Conservation (phyloP, 371 early-diverging fungal genomes). For the Mortierella sp. region DNA sequence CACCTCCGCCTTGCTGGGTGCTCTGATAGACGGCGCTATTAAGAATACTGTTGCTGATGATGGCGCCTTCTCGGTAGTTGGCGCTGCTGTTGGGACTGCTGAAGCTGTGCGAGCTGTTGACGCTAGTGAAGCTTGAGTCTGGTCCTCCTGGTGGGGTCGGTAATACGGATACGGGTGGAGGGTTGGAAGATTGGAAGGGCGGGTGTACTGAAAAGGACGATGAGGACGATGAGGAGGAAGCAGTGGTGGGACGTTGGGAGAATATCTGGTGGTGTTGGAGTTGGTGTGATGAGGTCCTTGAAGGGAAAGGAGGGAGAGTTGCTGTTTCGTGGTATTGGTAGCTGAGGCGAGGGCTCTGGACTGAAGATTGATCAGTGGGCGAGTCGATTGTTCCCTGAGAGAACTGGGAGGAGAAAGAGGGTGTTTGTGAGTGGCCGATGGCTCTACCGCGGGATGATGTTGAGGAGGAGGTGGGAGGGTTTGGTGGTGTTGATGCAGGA, state of each 20-base stretch:
- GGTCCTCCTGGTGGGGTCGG: slow-evolving; percentile 15
- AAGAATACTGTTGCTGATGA: slow-evolving; percentile 54
- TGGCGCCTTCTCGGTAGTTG: slow-evolving; percentile 31
- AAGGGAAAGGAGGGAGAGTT: slow-evolving; percentile 18
- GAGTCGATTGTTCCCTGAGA: neutral
- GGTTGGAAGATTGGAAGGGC: neutral
- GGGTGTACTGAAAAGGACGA: slow-evolving; percentile 5
- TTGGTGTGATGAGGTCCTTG: slow-evolving; percentile 17
- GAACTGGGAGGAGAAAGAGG: neutral
- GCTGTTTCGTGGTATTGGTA: neutral
- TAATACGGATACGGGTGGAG: slow-evolving; percentile 7
- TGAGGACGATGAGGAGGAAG: neutral
- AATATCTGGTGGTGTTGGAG: slow-evolving; percentile 7
- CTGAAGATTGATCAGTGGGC: neutral
- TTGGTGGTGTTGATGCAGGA: neutral
- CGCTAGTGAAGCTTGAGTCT: slow-evolving; percentile 42
- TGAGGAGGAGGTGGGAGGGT: neutral
- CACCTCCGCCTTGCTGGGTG: slow-evolving; percentile 11
- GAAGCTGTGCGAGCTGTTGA: slow-evolving; percentile 38
- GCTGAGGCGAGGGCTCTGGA: slow-evolving; percentile 1
- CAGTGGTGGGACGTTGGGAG: neutral
- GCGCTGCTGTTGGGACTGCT: slow-evolving; percentile 30
- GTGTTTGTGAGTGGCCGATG: neutral
- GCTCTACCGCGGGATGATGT: slow-evolving; percentile 2
- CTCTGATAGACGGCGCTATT: slow-evolving; percentile 45